These are phyloP conservation scores for Hyaloperonospora arabidopsidis DNA, from an alignment of 352 stramenopile species.

Conservation along the genomic window DNA sequence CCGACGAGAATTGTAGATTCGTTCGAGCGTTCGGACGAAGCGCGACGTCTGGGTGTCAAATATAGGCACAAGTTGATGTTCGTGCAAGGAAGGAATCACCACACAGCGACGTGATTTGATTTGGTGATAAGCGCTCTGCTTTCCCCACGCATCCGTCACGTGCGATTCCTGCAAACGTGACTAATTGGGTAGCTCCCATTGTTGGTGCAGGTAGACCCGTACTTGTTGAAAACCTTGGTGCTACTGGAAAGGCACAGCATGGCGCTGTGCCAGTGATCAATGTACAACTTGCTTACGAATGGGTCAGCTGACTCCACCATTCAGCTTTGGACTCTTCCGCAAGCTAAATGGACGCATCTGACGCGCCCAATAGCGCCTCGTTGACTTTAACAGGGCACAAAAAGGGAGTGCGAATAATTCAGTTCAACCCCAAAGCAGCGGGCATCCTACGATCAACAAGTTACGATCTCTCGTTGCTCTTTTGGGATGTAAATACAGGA, in stretches of 20 bases:
- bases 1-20: neutral
- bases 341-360: conserved; percentile 6
- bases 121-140: conserved; percentile 39
- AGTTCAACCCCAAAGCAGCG: too few species aligned
- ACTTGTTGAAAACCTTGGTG: too few species aligned
- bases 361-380: conserved; percentile 5
- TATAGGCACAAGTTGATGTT: conserved; percentile 82
- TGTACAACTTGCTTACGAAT: conserved; percentile 38
- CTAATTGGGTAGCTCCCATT: conserved; percentile 50
- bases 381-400: conserved; percentile 35
- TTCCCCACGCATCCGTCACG: conserved; percentile 37
- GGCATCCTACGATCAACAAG: too few species aligned
- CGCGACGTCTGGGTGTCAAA: conserved; percentile 18
- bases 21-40: too few species aligned
- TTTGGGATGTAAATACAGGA: conserved; percentile 46
- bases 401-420: too few species aligned
- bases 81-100: conserved; percentile 53
- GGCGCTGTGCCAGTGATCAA: conserved; percentile 41
- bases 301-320: too few species aligned
- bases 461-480: too few species aligned
- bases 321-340: conserved; percentile 22
- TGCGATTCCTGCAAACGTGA: conserved; percentile 47
- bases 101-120: conserved; percentile 50
- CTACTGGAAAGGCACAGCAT: too few species aligned
- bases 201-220: conserved; percentile 32